Evolutionary conservation across 345 rosid species (phyloP).

Genomic region (Populus davidiana): DNA sequence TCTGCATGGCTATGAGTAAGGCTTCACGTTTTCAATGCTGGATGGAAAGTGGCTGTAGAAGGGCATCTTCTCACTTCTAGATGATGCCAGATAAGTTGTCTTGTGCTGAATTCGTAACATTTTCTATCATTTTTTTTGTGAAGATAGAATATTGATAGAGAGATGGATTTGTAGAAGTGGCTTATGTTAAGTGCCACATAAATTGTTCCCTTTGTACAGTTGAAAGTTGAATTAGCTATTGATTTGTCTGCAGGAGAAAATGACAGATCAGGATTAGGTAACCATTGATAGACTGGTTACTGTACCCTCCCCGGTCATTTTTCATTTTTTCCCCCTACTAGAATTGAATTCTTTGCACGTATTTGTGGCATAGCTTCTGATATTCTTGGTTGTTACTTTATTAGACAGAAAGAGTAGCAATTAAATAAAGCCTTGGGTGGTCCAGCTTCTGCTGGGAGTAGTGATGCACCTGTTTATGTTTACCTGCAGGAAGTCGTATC

Average conservation of each 20-base stretch:
- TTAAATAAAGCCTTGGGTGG: not conserved
- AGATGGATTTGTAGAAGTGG: slow-evolving; percentile 13
- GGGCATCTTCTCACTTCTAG: slow-evolving; percentile 7
- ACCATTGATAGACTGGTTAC: not conserved
- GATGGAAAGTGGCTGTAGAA: not conserved
- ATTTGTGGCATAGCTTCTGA: not conserved
- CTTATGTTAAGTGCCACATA: slow-evolving; percentile 18
- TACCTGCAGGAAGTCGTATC: too few relatives aligned
- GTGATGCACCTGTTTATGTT: too few relatives aligned
- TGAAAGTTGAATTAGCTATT: slow-evolving; percentile 1
- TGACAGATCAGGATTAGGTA: not conserved
- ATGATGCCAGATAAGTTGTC: not conserved
- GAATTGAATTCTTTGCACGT: slow-evolving; percentile 9
- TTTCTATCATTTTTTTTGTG: slow-evolving; percentile 7
- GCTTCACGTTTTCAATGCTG: not conserved
- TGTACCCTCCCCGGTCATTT: too few relatives aligned
- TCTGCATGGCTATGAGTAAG: not conserved
- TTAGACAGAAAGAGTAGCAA: not conserved
- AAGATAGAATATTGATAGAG: not conserved
- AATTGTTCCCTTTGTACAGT: slow-evolving; percentile 27
- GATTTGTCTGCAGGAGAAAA: not conserved
- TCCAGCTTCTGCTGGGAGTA: not conserved
- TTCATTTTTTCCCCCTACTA: not conserved
- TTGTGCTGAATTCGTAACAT: not conserved
- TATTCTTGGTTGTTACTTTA: not conserved